A percentile compares a stretch with the other conserved stretches of the same genome.
Conservation (phyloP, 345 rosid species). For the Lepidium aucheri region DNA sequence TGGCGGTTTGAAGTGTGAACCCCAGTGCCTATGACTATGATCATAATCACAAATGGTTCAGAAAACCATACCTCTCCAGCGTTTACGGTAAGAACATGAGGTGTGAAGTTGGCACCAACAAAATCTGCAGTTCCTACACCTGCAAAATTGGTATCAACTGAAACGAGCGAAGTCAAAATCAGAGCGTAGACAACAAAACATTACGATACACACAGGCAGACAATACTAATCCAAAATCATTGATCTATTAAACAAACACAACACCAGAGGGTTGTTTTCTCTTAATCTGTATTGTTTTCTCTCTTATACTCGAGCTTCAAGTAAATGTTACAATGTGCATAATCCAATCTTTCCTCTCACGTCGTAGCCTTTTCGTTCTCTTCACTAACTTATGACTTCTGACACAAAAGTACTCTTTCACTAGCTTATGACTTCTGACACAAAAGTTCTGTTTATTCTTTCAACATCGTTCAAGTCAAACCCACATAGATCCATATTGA, state of each 20-base stretch:
- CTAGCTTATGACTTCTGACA: slow-evolving; percentile 7
- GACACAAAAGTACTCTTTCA: neutral
- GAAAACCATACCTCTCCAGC: slow-evolving; percentile 71
- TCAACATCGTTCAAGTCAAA: slow-evolving; percentile 9
- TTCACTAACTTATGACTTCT: slow-evolving; percentile 7
- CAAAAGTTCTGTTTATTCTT: neutral
- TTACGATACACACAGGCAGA: neutral
- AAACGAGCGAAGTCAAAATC: neutral
- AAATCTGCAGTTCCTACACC: slow-evolving; percentile 58
- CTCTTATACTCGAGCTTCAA: neutral
- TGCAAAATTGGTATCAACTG: slow-evolving; percentile 16
- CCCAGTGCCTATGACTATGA: neutral
- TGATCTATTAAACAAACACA: neutral
- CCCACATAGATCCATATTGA: neutral
- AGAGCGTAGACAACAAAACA: slow-evolving; percentile 1
- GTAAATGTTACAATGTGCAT: neutral
- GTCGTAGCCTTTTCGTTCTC: neutral
- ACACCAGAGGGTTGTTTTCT: neutral
- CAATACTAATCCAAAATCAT: neutral
- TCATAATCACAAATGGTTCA: neutral
- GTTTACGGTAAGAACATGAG: slow-evolving; percentile 75
- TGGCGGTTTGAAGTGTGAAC: neutral
- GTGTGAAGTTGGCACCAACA: slow-evolving; percentile 87
- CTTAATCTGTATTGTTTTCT: neutral
- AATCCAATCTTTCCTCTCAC: neutral